Evolutionary conservation across 2,329 filamentous ascomycete species (phyloP).

Genomic region (Dothideomycetes sp.): DNA sequence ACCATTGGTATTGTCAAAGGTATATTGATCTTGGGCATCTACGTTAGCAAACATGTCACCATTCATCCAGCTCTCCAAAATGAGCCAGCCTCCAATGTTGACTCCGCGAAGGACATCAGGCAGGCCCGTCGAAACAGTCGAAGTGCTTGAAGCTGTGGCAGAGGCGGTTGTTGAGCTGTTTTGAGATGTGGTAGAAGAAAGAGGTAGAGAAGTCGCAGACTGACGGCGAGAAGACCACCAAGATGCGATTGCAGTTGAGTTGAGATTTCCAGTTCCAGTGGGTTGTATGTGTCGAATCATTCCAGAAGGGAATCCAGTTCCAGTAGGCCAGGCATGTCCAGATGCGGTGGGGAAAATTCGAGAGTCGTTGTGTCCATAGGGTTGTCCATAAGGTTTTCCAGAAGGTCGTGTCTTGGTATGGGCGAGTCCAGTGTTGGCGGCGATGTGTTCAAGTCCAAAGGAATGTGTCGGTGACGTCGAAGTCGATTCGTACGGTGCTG

Average conservation of each 20-base stretch:
- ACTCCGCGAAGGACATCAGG: conserved; percentile 24
- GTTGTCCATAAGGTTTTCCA: not conserved
- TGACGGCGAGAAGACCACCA: conserved; percentile 11
- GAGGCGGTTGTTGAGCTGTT: conserved; percentile 4
- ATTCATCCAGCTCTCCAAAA: conserved; percentile 31
- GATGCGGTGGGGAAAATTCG: conserved; percentile 12
- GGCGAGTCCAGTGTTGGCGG: conserved; percentile 2
- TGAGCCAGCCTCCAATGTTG: conserved; percentile 30
- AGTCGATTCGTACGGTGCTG: conserved; percentile 11
- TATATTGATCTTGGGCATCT: conserved; percentile 29
- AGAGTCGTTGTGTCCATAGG: conserved; percentile 11
- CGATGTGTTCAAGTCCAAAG: conserved; percentile 7
- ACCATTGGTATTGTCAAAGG: conserved; percentile 28
- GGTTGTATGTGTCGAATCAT: conserved; percentile 8
- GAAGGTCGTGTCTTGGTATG: not conserved
- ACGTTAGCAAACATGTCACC: conserved; percentile 26
- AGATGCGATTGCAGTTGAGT: conserved; percentile 1
- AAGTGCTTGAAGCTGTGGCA: conserved; percentile 4
- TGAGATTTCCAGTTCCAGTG: conserved; percentile 12
- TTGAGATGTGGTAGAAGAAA: conserved; percentile 5
- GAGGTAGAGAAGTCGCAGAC: conserved; percentile 7
- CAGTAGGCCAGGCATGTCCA: conserved; percentile 14
- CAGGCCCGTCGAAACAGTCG: not conserved
- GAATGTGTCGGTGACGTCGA: conserved; percentile 9
- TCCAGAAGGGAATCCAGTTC: conserved; percentile 14